phyloP scores from a whole-genome alignment of 352 stramenopile genomes.

The Globisporangium echinulatum region DNA sequence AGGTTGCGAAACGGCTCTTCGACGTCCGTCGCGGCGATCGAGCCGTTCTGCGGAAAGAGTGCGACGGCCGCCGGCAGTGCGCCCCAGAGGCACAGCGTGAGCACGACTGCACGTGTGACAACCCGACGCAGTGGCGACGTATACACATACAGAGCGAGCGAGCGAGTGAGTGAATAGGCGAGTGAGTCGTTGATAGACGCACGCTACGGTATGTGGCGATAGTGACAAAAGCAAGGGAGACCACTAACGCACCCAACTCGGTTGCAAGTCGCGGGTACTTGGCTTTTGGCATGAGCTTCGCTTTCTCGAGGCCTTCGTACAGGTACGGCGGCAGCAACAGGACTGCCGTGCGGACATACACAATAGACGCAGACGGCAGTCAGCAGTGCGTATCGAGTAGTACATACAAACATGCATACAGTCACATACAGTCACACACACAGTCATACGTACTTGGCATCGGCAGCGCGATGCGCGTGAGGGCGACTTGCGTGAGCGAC shows the following conservation, averaged over 20 bases:
- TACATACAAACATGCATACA: no score
- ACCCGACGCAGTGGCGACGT: no score
- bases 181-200: no score
- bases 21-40: constrained; percentile 47
- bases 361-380: no score
- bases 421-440: background rate
- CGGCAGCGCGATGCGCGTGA: constrained; percentile 71
- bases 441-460: constrained; percentile 56
- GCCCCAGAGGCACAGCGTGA: constrained; percentile 76
- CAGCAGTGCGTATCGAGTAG: no score
- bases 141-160: constrained; percentile 1
- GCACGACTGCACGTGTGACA: constrained; percentile 17
- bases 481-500: constrained; percentile 71
- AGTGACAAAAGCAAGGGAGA: background rate
- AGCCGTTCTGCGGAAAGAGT: constrained; percentile 76
- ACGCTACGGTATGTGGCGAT: no score
- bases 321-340: constrained; percentile 77
- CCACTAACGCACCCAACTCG: constrained; percentile 48
- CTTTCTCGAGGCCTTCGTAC: constrained; percentile 72
- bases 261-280: constrained; percentile 70
- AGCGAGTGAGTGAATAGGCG: background rate
- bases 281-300: constrained; percentile 58
- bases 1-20: constrained; percentile 76
- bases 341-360: constrained; percentile 25
- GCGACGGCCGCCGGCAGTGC: constrained; percentile 72